Base-by-base conservation (phyloP, 495 filamentous ascomycete species). In the Mytilinidion resinicola region DNA sequence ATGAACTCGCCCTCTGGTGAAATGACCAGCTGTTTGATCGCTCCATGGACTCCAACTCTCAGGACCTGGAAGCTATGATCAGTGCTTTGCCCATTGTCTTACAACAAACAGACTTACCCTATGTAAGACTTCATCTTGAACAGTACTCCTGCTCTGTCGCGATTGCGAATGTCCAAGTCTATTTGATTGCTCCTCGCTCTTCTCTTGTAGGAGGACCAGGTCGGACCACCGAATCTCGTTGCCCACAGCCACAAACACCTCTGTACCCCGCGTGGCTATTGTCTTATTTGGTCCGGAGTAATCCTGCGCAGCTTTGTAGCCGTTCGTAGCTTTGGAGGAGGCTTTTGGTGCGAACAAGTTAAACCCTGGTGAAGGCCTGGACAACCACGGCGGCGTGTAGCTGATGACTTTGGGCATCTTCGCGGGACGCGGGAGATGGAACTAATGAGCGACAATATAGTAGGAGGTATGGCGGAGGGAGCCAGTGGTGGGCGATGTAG, bases 221-320 rank as follows among this genome's bases (percentile, higher is more conserved):
- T 91, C 85, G 7, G 85, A 83, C 91, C 91, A 96, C 67, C 90
- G 78, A 38, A 96, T 88, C 70, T 95, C 83, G 62, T 86, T 92
- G 33, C 89, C 90, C 11, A 87, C 84, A 12, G 89, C 89, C 1
- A 87, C 83, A 69, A 96, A 95, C 1, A 95, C 75, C 63, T 96
- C 87, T 34, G 85, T 87, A 43, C 84, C 88, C 47, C 89, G 76
- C 39, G 77, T 81, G 7, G 88, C 90, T 39, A 93, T 82, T 9
- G 81, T 91, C 50, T 83, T 79, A 39, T 76, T 76, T 3, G 89
- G 80, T 10, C 87, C 84, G 7, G 71, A 70, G 49, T 78, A 74
- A 59, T 69, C 66, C 53, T 12, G 44, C 12, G 47, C 20, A 73
- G 78, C 19, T 65, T 69, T 41, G 59, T 14, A 46, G 15, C 60